A percentile compares a stretch with the other conserved stretches of the same genome.
Conservation (phyloP, 1,284 basidiomycete genomes). For the Prillingera fragicola region DNA sequence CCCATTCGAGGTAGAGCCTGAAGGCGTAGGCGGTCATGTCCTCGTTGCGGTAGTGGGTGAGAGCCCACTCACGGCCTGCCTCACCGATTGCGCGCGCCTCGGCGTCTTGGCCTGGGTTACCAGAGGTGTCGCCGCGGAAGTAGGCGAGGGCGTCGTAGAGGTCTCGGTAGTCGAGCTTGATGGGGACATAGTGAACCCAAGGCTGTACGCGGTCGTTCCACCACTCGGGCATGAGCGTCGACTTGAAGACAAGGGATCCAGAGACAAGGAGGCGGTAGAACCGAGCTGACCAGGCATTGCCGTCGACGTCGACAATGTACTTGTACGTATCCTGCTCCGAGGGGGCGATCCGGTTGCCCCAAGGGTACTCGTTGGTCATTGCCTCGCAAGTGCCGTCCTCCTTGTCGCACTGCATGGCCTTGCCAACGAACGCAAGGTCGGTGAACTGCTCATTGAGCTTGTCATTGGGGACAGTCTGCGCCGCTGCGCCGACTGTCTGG, state of each 20-base stretch:
- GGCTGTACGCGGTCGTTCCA: conserved; percentile 49
- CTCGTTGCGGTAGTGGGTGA: conserved; percentile 40
- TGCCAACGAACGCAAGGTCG: conserved; percentile 48
- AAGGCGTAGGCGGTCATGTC: conserved; percentile 46
- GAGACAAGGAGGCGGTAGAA: conserved; percentile 50
- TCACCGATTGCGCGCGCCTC: conserved; percentile 46
- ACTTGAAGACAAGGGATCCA: conserved; percentile 42
- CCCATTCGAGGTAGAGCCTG: conserved; percentile 45
- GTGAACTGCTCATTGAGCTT: conserved; percentile 71
- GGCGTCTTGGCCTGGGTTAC: conserved; percentile 34
- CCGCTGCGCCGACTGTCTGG: conserved; percentile 64
- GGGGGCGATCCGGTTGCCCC: conserved; percentile 19
- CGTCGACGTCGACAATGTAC: conserved; percentile 51
- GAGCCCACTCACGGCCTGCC: conserved; percentile 44
- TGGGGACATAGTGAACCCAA: conserved; percentile 49
- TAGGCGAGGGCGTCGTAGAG: conserved; percentile 44
- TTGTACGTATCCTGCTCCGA: conserved; percentile 31
- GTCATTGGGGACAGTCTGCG: conserved; percentile 52
- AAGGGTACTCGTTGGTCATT: conserved; percentile 29
- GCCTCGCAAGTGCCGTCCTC: conserved; percentile 41
- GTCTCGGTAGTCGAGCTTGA: conserved; percentile 49
- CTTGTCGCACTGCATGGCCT: conserved; percentile 35
- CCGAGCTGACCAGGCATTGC: conserved; percentile 65
- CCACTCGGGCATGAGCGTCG: conserved; percentile 45
- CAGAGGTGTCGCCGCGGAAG: conserved; percentile 31